Evolutionary conservation across 2,329 filamentous ascomycete genomes (phyloP).

Genomic region (Trichoderma sp.): DNA sequence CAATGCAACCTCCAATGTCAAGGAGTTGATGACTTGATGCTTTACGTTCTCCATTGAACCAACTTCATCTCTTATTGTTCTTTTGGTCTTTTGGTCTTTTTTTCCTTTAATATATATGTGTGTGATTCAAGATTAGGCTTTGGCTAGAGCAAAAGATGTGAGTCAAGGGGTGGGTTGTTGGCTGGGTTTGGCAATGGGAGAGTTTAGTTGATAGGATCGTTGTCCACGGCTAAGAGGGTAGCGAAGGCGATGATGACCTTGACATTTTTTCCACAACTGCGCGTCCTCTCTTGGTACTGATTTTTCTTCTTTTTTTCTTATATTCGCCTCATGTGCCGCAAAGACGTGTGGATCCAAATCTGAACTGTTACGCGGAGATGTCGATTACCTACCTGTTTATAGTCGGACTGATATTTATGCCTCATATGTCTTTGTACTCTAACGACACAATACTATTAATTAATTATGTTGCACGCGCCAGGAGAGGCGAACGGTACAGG

Average conservation of each 20-base stretch:
- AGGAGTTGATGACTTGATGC: conserved; percentile 28
- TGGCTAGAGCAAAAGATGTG: conserved; percentile 27
- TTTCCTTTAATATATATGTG: background rate
- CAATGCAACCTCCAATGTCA: conserved; percentile 13
- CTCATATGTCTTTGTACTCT: background rate
- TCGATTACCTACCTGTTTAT: background rate
- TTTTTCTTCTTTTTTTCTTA: background rate
- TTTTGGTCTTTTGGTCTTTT: background rate
- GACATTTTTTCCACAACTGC: conserved; percentile 4
- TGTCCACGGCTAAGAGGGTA: conserved; percentile 5
- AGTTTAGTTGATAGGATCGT: conserved; percentile 3
- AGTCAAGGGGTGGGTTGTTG: background rate
- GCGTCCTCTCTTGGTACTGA: background rate
- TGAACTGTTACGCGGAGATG: background rate
- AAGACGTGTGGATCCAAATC: background rate
- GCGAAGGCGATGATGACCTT: conserved; percentile 14
- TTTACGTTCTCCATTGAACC: conserved; percentile 28
- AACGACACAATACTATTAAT: background rate
- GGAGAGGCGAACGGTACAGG: background rate
- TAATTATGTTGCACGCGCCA: background rate
- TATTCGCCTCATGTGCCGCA: background rate
- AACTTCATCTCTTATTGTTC: conserved; percentile 29
- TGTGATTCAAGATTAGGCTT: conserved; percentile 25
- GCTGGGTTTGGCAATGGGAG: conserved; percentile 13
- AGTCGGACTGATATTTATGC: background rate